A percentile compares a stretch with the other conserved stretches of the same genome.
Conservation (phyloP, 2,329 filamentous ascomycete species). For the Clonostachys byssicola region DNA sequence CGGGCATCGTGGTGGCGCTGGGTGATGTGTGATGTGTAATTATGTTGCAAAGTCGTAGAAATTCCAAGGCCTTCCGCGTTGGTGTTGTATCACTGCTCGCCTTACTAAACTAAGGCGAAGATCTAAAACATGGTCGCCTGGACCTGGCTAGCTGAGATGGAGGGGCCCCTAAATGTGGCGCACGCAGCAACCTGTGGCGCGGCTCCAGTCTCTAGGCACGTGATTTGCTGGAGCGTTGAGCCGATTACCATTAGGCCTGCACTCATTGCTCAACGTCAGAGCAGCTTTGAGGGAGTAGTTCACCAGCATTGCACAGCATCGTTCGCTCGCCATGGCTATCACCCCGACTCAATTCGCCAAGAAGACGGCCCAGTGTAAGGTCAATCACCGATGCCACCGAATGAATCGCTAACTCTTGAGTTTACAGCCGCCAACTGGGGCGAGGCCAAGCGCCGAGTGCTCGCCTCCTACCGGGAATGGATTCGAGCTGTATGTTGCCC, state of each 20-base stretch:
- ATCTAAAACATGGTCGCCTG: too few species aligned
- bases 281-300: too few species aligned
- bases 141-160: too few species aligned
- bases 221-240: too few species aligned
- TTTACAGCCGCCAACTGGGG: conserved; percentile 76
- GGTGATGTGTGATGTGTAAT: neutral
- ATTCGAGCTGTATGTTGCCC: conserved; percentile 77
- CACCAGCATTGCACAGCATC: conserved; percentile 13
- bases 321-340: conserved; percentile 67
- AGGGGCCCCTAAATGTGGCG: too few species aligned
- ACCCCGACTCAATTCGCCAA: conserved; percentile 89
- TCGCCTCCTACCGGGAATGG: conserved; percentile 92
- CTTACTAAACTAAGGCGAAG: neutral
- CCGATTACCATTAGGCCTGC: too few species aligned
- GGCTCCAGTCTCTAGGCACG: too few species aligned
- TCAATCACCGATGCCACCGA: conserved; percentile 1
- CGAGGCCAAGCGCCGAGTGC: conserved; percentile 83
- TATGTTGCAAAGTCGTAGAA: neutral
- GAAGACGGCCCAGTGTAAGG: conserved; percentile 73
- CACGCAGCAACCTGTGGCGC: too few species aligned
- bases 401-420: conserved; percentile 25
- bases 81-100: neutral
- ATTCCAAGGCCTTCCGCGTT: neutral
- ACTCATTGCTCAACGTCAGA: too few species aligned
- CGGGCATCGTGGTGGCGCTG: conserved; percentile 55